Percentiles rank a stretch among this genome's conserved stretches.
Conservation (phyloP, 352 stramenopile species). For the Phytophthora agathidicida region DNA sequence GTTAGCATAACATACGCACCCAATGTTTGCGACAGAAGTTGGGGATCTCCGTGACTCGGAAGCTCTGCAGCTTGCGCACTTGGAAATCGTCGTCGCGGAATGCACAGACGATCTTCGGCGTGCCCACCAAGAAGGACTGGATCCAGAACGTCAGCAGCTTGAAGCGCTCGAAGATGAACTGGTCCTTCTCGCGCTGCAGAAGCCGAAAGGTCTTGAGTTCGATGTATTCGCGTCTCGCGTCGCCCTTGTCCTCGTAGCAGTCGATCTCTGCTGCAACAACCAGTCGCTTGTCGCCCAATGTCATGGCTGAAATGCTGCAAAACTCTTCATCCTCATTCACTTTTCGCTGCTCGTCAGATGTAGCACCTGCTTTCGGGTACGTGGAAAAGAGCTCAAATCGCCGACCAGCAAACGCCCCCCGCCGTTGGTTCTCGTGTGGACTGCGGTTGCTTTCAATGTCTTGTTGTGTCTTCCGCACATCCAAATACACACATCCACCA, state of each 20-base stretch:
- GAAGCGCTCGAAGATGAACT: constrained; percentile 77
- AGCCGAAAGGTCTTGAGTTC: constrained; percentile 79
- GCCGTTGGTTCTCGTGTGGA: constrained; percentile 54
- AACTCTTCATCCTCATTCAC: constrained; percentile 77
- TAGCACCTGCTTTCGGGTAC: constrained; percentile 5
- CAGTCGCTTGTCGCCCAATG: constrained; percentile 53
- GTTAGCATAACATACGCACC: constrained; percentile 38
- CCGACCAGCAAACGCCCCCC: constrained; percentile 70
- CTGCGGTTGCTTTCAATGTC: constrained; percentile 52
- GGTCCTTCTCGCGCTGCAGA: constrained; percentile 64
- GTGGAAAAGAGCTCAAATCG: constrained; percentile 75
- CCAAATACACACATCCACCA: constrained; percentile 64
- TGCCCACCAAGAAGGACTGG: constrained; percentile 80
- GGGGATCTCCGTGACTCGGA: constrained; percentile 65
- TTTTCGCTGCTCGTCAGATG: constrained; percentile 11
- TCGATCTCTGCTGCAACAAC: constrained; percentile 74
- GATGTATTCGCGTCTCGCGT: constrained; percentile 44
- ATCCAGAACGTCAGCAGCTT: constrained; percentile 88
- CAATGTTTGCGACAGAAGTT: constrained; percentile 75
- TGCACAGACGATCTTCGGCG: constrained; percentile 71
- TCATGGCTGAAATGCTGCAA: constrained; percentile 69
- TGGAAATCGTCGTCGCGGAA: constrained; percentile 73
- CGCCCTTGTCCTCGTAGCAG: constrained; percentile 43
- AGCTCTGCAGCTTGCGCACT: constrained; percentile 69
- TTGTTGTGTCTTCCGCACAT: constrained; percentile 55